These are phyloP conservation scores for Centaurea solstitialis DNA, from an alignment of 129 eudicot species.

Conservation along the genomic window DNA sequence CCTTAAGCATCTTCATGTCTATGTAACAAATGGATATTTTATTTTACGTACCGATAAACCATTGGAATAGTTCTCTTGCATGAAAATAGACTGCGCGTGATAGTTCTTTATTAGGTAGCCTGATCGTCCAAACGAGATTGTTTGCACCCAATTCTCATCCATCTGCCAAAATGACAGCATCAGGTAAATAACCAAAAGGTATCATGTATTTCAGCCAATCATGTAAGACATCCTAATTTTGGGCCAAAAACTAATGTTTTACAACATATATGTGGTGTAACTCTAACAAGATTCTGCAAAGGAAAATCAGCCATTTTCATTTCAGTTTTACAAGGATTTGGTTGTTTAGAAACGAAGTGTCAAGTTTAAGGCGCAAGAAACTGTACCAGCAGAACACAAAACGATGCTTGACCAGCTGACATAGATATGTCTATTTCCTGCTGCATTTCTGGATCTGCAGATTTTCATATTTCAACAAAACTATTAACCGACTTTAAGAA, in stretches of 20 bases:
- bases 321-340: too few relatives aligned
- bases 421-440: constrained; percentile 67
- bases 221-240: too few relatives aligned
- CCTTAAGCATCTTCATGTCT: too few relatives aligned
- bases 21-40: too few relatives aligned
- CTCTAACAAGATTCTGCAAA: too few relatives aligned
- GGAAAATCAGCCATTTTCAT: too few relatives aligned
- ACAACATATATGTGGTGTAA: too few relatives aligned
- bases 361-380: background rate
- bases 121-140: constrained; percentile 69
- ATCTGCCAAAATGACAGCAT: constrained; percentile 33
- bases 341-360: too few relatives aligned
- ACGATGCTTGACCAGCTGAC: constrained; percentile 67
- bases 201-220: too few relatives aligned
- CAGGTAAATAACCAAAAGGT: background rate
- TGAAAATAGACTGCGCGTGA: constrained; percentile 36
- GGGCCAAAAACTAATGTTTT: too few relatives aligned
- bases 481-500: background rate
- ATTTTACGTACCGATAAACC: constrained; percentile 61
- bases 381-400: constrained; percentile 72
- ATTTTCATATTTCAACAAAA: constrained; percentile 6
- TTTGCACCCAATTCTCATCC: constrained; percentile 71
- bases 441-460: constrained; percentile 94
- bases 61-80: background rate
- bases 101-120: constrained; percentile 68